A percentile compares a stretch with the other conserved stretches of the same genome.
phyloP scores from a whole-genome alignment of 2,329 filamentous ascomycete genomes.

The Neopestalotiopsis sp. region DNA sequence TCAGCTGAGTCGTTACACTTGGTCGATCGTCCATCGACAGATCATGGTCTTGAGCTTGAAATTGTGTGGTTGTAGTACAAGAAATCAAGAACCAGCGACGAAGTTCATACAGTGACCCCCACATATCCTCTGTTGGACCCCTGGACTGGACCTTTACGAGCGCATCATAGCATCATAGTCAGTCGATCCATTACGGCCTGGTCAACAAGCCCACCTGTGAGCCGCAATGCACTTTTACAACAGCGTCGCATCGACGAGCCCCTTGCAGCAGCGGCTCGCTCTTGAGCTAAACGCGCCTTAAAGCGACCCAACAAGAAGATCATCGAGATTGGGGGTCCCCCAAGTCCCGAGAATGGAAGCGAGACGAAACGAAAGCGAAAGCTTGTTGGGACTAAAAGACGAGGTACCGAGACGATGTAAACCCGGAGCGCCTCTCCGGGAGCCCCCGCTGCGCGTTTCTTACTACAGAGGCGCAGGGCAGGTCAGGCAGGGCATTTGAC shows the following conservation, averaged over 20 bases:
- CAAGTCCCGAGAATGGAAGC: not conserved
- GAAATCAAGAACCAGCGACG: too few relatives aligned
- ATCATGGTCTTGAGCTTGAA: too few relatives aligned
- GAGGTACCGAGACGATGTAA: slow-evolving; percentile 2
- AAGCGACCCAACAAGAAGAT: not conserved
- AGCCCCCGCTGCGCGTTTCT: not conserved
- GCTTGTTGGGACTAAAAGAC: not conserved
- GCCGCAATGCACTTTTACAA: not conserved
- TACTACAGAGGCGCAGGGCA: not conserved
- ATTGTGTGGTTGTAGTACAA: too few relatives aligned
- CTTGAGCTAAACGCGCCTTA: not conserved
- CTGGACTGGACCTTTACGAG: too few relatives aligned
- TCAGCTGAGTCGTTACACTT: not conserved
- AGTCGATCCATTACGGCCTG: too few relatives aligned
- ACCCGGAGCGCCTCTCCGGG: not conserved
- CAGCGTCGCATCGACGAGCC: not conserved
- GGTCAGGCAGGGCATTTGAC: too few relatives aligned
- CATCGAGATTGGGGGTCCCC: not conserved
- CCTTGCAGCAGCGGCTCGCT: not conserved
- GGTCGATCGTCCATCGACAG: not conserved
- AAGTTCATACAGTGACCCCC: too few relatives aligned
- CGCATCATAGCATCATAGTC: too few relatives aligned
- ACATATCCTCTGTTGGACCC: too few relatives aligned
- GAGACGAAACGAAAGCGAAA: not conserved
- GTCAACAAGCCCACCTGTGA: not conserved